A percentile compares a stretch with the other conserved stretches of the same genome.
Conservation (phyloP, 2,329 filamentous ascomycete genomes). For the Didymella glomerata region DNA sequence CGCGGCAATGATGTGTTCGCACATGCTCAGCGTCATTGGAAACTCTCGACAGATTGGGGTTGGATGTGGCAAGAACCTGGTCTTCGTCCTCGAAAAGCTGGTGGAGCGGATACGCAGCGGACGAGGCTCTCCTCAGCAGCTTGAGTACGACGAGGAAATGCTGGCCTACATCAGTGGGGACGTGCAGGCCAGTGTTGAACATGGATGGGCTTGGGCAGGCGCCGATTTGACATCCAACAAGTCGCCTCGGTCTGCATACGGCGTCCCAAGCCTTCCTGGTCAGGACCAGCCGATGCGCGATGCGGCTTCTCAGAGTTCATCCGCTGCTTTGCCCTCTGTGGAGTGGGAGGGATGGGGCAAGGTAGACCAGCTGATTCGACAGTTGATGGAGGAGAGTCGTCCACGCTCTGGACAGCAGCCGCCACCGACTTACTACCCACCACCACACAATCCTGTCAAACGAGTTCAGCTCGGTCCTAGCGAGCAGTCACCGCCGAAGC, state of each 20-base stretch:
- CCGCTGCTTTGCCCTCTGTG: conserved; percentile 62
- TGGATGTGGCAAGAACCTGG: conserved; percentile 81
- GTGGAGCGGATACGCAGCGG: conserved; percentile 62
- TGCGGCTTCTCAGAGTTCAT: conserved; percentile 58
- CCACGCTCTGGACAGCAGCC: conserved; percentile 32
- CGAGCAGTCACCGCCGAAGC: conserved; percentile 29
- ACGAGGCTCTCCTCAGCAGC: conserved; percentile 47
- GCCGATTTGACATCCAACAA: conserved; percentile 48
- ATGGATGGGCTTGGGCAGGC: conserved; percentile 80
- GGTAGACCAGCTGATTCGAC: conserved; percentile 70
- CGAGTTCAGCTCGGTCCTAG: conserved; percentile 47
- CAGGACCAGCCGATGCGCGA: conserved; percentile 44
- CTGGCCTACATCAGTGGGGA: conserved; percentile 87
- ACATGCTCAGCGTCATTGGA: conserved; percentile 74
- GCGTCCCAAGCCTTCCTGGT: conserved; percentile 16
- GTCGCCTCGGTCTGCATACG: neutral
- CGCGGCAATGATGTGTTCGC: conserved; percentile 75
- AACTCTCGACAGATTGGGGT: conserved; percentile 75
- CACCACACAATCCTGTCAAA: conserved; percentile 51
- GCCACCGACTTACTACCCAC: conserved; percentile 44
- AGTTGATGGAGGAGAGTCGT: conserved; percentile 61
- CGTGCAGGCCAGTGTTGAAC: conserved; percentile 79
- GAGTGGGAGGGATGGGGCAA: conserved; percentile 85
- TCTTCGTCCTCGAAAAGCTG: conserved; percentile 79
- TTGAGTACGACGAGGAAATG: conserved; percentile 82